These are phyloP conservation scores for Actinomucor elegans DNA, from an alignment of 371 early-diverging fungal species.

Conservation along the genomic window DNA sequence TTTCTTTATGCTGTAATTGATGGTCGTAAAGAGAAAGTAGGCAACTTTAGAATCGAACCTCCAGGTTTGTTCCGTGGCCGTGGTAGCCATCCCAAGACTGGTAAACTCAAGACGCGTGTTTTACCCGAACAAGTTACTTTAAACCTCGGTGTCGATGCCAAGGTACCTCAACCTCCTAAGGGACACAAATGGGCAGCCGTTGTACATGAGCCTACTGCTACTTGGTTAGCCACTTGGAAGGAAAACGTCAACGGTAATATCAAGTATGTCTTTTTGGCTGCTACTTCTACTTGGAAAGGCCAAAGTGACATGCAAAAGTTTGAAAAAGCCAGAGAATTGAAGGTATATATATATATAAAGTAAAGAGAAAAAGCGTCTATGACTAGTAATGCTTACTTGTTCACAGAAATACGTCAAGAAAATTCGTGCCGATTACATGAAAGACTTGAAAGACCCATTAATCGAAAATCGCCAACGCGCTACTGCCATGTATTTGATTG, in stretches of 20 bases:
- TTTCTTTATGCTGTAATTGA: constrained; percentile 81
- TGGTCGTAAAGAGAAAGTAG: constrained; percentile 95
- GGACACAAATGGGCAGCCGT: constrained; percentile 92
- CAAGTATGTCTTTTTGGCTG: constrained; percentile 95
- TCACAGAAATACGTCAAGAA: constrained; percentile 62
- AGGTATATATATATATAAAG: constrained; percentile 42
- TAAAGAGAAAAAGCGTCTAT: too few species aligned
- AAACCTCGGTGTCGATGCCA: constrained; percentile 81
- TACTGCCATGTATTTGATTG: constrained; percentile 95
- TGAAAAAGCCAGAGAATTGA: constrained; percentile 91
- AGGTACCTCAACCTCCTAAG: constrained; percentile 81
- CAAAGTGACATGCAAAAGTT: constrained; percentile 95
- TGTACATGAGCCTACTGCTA: constrained; percentile 88
- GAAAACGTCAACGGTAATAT: constrained; percentile 90
- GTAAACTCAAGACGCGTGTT: constrained; percentile 87
- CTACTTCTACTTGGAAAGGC: constrained; percentile 91
- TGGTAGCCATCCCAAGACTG: constrained; percentile 95
- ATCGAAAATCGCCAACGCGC: constrained; percentile 89
- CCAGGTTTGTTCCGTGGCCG: constrained; percentile 96
- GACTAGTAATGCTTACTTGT: not conserved
- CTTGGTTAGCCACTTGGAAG: constrained; percentile 98
- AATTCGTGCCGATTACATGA: constrained; percentile 79
- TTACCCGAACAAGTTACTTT: constrained; percentile 91
- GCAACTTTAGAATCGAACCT: constrained; percentile 96
- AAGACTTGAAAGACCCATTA: constrained; percentile 73